Base-by-base conservation (phyloP, 1,284 basidiomycete genomes). In the Abortiporus biennis region DNA sequence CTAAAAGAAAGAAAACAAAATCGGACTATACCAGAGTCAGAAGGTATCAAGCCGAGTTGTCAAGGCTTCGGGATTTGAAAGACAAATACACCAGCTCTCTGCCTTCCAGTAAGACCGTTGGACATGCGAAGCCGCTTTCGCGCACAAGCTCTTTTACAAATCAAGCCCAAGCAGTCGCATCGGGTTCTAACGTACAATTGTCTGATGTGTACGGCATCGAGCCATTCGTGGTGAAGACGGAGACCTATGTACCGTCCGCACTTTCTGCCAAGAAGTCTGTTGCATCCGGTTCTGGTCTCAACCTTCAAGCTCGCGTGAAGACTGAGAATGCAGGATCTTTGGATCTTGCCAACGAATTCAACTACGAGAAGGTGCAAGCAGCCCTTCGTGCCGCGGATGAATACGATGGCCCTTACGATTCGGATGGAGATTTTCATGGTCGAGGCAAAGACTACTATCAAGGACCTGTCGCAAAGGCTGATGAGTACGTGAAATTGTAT, bases 371-470 rank as follows among this genome's bases (percentile, higher is more conserved):
- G 20, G 8, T 31, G 6, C 22, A 19, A 3, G 15, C 36, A 11
- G 15, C 12, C 36, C 29, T 22, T 12, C 9, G 31, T 19, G 31
- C 34, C 15, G 35, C 25, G 15, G 34, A 34, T 23, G 51, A 42
- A n/a, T 59, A 62, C 29, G 51, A 58, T 3, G 56, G 65, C 20
- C 40, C 55, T 20, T 58, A 50, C 31, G 72, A 72, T 47, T 56
- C 55, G 0, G 60, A 71, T 32, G 72, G 71, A 3, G 62, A 74
- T 43, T 74, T 58, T 44, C 57, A 66, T 47, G 73, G 72, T 3
- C 64, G 70, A 3, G 71, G 70, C 4, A 56, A 60, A 16, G 72
- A 76, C 47, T 51, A 48, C 0, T 75, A 69, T 50, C 49, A 50
- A 2, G 73, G 71, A 0, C 73, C 72, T 15, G 57, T 60, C 21